Base-by-base conservation (phyloP, 768 basidiomycete species). In the Tremella mesenterica region DNA sequence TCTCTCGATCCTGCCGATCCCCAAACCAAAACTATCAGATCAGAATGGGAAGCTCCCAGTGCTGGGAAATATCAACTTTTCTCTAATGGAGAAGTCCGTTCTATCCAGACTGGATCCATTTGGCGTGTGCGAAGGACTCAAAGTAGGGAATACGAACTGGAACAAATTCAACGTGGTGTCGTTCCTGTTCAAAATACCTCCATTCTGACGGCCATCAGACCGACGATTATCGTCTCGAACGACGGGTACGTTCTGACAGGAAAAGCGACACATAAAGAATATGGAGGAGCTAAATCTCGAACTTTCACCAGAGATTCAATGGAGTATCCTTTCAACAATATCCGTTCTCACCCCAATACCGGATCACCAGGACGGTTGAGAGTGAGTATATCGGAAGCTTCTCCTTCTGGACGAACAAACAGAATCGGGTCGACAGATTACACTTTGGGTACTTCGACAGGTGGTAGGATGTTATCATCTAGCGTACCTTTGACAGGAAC, bases 31-130 rank as follows among this genome's bases (percentile, higher is more conserved):
- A n/a, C n/a, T n/a, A n/a, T n/a, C n/a, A 52, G 52, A 23, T 50
- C 56, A n/a, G 66, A 67, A 44, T 73, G 72, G 72, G 63, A 67
- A 33, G 67, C 70, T 4, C 57, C 48, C 6, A 65, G 72, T 20
- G 70, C 72, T 5, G 72, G 72, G 5, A 58, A 52, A 39, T 73
- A 68, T 47, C 61, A 65, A 25, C 36, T 71, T 12, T 63, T 52
- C 45, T 45, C 54, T 25, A 57, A 57, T 28, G 70, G 72, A 14
- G 67, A 71, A 43, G 68, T 73, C 5, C 31, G 53, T 20, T 70
- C 68, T 0, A 33, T 50, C 1, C 48, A 50, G 23, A 65, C 63
- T 12, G 65, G 67, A 16, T 48, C 52, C 31, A 52, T 62, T 3
- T 71, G 69, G 67, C 56, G 57, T 1, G 64, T 70, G 3, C 44